Evolutionary conservation across 1,284 basidiomycete species (phyloP).

Genomic region (Schizopora paradoxa): DNA sequence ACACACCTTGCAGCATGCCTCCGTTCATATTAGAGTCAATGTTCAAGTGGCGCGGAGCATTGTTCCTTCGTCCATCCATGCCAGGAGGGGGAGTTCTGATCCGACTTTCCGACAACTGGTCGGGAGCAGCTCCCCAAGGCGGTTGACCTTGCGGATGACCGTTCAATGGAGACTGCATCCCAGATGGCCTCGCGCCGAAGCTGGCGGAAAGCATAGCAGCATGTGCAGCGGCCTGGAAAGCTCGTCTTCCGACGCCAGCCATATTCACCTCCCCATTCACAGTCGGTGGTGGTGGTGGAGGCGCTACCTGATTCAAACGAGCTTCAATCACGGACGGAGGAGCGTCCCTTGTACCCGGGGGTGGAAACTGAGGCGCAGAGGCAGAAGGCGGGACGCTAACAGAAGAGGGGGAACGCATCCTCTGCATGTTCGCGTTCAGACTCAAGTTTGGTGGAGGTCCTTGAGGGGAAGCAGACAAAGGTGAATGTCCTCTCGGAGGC

Average conservation of each 20-base stretch:
- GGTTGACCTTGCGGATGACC: background rate
- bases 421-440: too few species aligned
- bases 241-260: conserved; percentile 42
- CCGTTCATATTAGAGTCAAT: conserved; percentile 40
- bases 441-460: too few species aligned
- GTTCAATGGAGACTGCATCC: background rate
- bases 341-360: too few species aligned
- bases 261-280: conserved; percentile 26
- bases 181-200: background rate
- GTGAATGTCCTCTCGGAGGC: too few species aligned
- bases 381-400: too few species aligned
- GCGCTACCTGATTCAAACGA: too few species aligned
- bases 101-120: conserved; percentile 2
- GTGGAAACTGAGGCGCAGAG: too few species aligned
- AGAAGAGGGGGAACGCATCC: too few species aligned
- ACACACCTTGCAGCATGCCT: conserved; percentile 22
- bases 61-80: conserved; percentile 35
- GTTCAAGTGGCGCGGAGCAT: conserved; percentile 49
- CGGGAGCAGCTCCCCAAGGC: background rate
- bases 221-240: conserved; percentile 38
- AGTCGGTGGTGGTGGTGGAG: too few species aligned
- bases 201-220: conserved; percentile 23
- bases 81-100: conserved; percentile 23
- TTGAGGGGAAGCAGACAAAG: too few species aligned
- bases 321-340: too few species aligned